Base-by-base conservation (phyloP, 352 stramenopile species). In the Saprolegnia parasitica region DNA sequence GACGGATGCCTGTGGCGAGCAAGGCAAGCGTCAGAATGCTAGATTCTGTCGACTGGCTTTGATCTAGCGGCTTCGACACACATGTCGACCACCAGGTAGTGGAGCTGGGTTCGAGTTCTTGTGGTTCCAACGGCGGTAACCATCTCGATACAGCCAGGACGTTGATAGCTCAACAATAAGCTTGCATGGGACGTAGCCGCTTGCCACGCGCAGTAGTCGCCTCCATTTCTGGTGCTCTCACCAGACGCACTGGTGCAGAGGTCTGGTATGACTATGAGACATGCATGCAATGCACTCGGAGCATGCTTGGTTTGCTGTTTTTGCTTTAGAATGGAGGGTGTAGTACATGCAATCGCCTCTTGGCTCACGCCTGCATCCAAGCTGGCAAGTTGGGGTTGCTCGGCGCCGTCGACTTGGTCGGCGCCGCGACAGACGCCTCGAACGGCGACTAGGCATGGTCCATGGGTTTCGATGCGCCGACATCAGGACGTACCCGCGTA, bases 291-390 rank as follows among this genome's bases (percentile, higher is more conserved):
- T 6, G 16, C 21, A 29, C n/a, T n/a, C n/a, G n/a, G n/a, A 29
- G 10, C 49, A 32, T 5, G 3, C 49, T 21, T 26, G 5, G 49
- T 26, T 24, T 16, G 4, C 3, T 26, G 26, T 3, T 4, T 16
- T 56, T 24, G 49, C 3, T 26, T 24, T 9, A 29, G 49, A 32
- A 29, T 26, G 1, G 15, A 24, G 26, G 26, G 0, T 13, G 49
- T 26, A 29, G 18, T 24, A 56, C 21, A 13, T 26, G 20, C 49
- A 35, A 2, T 35, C 29, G 29, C 29, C 5, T n/a, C n/a, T n/a
- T n/a, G n/a, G n/a, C n/a, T 35, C 29, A 70, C 6, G 63, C 63
- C 26, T 70, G 63, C 63, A 70, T 70, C 63, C 63, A 70, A 18
- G 63, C 62, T 10, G 63, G 63, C 54, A 70, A 46, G 54, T 61